Evolutionary conservation across 2,329 filamentous ascomycete species (phyloP), one percentile per base, ranked within the genome.

Genomic region (Colletotrichum shisoi): DNA sequence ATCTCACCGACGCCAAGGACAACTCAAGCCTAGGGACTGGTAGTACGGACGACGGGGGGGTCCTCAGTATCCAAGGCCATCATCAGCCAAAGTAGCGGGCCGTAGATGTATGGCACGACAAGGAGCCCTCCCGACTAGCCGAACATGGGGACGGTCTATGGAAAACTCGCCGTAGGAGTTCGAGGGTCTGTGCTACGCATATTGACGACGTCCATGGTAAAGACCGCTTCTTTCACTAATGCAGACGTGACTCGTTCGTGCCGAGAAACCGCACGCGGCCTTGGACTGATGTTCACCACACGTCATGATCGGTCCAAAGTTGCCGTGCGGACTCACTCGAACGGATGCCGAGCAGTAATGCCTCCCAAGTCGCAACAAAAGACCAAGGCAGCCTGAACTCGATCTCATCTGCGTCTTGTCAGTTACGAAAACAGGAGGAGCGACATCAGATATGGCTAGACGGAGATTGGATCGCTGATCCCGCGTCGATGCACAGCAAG

Each of bases 281-380:
- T 17, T n/a, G 31, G 9, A 52, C 3, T 46, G 48, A 51, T 15
- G 48, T 4, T 31, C 9, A 12, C n/a, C n/a, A 34, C 27, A 51
- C 27, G 44, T 45, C 44, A 37, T 52, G 48, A 17, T 52, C 37
- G 27, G n/a, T 39, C 49, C 49, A 37, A 39, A 37, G 31, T 53
- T 21, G 49, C 49, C n/a, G 49, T 37, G 37, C 49, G 11, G 49
- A n/a, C 11, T 52, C 31, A 8, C 69, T 12, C 42, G 21, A 37
- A 19, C 44, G 42, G 34, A 46, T 17, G 42, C 31, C 19, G 13
- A 46, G 27, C 19, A 7, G 42, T 7, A 9, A 31, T 8, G 13
- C 37, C 27, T 34, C 8, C 8, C 27, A 17, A 57, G 42, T 15
- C 56, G 7, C 12, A 70, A 69, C n/a, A 11, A 34, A 17, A 21